These are phyloP conservation scores for Leccinum discolor DNA, from an alignment of 1,284 basidiomycete species.

Conservation along the genomic window DNA sequence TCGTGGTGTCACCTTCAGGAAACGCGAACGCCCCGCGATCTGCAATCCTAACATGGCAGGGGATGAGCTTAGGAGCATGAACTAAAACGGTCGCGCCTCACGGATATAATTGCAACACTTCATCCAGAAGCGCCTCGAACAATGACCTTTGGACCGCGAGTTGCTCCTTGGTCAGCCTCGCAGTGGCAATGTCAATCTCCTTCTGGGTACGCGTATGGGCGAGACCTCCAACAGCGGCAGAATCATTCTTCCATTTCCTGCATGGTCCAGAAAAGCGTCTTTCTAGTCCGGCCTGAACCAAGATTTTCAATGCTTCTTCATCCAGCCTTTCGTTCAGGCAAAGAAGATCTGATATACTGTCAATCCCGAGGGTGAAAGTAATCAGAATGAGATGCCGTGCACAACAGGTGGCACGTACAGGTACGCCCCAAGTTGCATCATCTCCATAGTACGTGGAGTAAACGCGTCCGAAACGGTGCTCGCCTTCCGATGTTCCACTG, in stretches of 20 bases:
- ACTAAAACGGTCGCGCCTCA: slow-evolving; percentile 11
- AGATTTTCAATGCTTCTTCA: slow-evolving; percentile 27
- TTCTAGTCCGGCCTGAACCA: slow-evolving; percentile 33
- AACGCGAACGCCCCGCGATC: slow-evolving; percentile 15
- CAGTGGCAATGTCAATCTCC: neutral
- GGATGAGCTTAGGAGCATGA: neutral
- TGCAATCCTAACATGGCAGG: slow-evolving; percentile 12
- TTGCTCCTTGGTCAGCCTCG: slow-evolving; percentile 7
- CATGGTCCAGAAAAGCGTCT: slow-evolving; percentile 25
- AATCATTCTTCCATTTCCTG: slow-evolving; percentile 22
- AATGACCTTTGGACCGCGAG: slow-evolving; percentile 13
- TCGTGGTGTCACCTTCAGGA: neutral
- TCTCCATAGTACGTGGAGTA: too few relatives aligned
- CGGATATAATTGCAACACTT: slow-evolving; percentile 25
- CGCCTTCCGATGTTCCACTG: slow-evolving; percentile 23
- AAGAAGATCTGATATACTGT: slow-evolving; percentile 29
- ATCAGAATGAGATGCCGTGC: too few relatives aligned
- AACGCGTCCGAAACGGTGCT: neutral
- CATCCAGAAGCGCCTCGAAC: slow-evolving; percentile 26
- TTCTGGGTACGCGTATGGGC: neutral
- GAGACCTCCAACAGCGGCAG: neutral
- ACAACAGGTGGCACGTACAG: too few relatives aligned
- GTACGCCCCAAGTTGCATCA: too few relatives aligned
- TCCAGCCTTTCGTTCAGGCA: slow-evolving; percentile 27
- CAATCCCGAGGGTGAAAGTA: neutral